Evolutionary conservation across 768 basidiomycete genomes (phyloP).

Genomic region (Leccinum pellstonianum): DNA sequence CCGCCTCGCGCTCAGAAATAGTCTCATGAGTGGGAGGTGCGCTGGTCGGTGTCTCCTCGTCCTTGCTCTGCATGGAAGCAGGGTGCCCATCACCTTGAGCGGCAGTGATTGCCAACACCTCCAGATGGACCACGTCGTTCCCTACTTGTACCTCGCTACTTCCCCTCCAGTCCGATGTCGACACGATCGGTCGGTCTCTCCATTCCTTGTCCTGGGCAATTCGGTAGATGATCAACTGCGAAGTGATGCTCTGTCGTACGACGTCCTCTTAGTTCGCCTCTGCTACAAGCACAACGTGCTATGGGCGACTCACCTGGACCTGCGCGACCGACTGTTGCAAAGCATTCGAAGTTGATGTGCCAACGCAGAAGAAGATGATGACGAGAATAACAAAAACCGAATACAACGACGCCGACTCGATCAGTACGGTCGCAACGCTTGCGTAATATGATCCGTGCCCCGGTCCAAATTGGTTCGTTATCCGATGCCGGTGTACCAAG

Average conservation of each 20-base stretch:
- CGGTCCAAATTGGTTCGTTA: constrained; percentile 11
- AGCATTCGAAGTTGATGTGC: constrained; percentile 1
- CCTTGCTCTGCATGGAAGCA: background rate
- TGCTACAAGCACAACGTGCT: background rate
- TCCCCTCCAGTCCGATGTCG: constrained; percentile 20
- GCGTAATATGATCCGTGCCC: constrained; percentile 16
- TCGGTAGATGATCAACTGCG: constrained; percentile 22
- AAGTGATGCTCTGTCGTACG: constrained; percentile 11
- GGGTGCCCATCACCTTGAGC: background rate
- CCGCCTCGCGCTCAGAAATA: background rate
- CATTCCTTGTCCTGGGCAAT: constrained; percentile 21
- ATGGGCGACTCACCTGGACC: constrained; percentile 12
- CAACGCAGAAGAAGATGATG: constrained; percentile 9
- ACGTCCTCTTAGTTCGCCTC: background rate
- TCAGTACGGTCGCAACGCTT: constrained; percentile 10
- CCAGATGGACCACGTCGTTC: background rate
- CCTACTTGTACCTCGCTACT: background rate
- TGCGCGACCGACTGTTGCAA: constrained; percentile 23
- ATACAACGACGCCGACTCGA: constrained; percentile 24
- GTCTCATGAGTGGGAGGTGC: background rate
- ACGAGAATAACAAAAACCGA: constrained; percentile 15
- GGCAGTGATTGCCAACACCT: background rate
- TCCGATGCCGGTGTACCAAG: constrained; percentile 12
- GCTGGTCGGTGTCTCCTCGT: constrained; percentile 1
- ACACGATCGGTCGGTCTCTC: constrained; percentile 4